Evolutionary conservation across 2,329 filamentous ascomycete species (phyloP), one percentile per base, ranked within the genome.

Genomic region (Colletotrichum aenigma): DNA sequence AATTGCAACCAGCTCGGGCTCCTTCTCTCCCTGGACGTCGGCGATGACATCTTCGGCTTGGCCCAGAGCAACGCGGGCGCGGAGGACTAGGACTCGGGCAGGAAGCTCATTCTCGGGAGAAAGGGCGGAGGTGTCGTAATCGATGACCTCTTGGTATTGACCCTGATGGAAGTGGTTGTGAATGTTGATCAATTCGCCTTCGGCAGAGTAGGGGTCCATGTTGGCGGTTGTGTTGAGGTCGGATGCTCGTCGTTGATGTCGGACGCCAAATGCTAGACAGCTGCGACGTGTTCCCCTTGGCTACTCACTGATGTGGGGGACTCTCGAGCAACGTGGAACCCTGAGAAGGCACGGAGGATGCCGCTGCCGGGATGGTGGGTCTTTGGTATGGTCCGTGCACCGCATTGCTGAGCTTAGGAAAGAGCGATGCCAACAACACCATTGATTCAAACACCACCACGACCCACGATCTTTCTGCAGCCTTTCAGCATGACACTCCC

Each of bases 91-190:
- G 60, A 98, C 87, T 74, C 93, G 93, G 55, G 95, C 94, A 56
- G 95, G 92, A 16, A 96, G 89, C 62, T 89, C 89, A 87, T 98
- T 98, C 81, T 94, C 92, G 78, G 93, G 80, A 60, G 95, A 97
- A 82, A 98, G 94, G 75, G 93, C 89, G 7, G 94, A 92, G 58
- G 93, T 94, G 85, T 97, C 94, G 86, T 96, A 98, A 87, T 97
- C 94, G 85, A 97, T 86, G 78, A 97, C 96, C 82, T 93, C 90
- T 82, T 95, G 91, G 89, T 95, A 98, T 88, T 98, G 96, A 83
- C 95, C 96, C 85, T 93, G 91, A 84, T 93, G 90, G 86, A 94
- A 94, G 86, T 91, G 85, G 85, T 91, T 93, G 87, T 93, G 91
- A 78, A 94, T 90, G 86, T 93, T 94, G 84, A 94, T 90, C 80